phyloP scores from a whole-genome alignment of 2,329 filamentous ascomycete genomes.

The Blastomyces silverae region DNA sequence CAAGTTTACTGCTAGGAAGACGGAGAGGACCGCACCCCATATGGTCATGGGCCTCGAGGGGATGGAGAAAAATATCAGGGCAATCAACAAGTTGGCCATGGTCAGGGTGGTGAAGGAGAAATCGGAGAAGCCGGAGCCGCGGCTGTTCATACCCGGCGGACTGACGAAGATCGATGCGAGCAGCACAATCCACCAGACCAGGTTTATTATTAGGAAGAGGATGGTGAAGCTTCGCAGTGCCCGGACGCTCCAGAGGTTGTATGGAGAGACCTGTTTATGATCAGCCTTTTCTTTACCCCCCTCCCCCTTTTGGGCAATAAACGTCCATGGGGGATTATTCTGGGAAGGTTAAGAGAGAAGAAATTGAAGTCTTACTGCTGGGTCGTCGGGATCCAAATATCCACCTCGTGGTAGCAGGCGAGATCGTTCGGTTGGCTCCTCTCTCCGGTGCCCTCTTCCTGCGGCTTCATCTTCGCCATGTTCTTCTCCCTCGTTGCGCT shows the following conservation, averaged over 20 bases:
- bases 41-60: slow-evolving; percentile 75
- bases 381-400: slow-evolving; percentile 71
- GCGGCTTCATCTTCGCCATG: background rate
- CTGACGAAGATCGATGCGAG: slow-evolving; percentile 89
- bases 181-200: slow-evolving; percentile 87
- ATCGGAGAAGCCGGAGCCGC: slow-evolving; percentile 87
- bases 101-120: slow-evolving; percentile 78
- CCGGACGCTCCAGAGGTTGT: slow-evolving; percentile 89
- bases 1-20: slow-evolving; percentile 64
- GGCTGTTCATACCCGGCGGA: slow-evolving; percentile 74
- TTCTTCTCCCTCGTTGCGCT: background rate
- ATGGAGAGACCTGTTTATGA: slow-evolving; percentile 61
- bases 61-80: slow-evolving; percentile 77
- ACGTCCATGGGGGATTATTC: background rate
- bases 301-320: background rate
- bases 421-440: slow-evolving; percentile 54
- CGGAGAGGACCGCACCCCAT: slow-evolving; percentile 60
- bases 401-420: slow-evolving; percentile 61
- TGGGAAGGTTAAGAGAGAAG: background rate
- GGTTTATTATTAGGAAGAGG: slow-evolving; percentile 65
- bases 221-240: slow-evolving; percentile 71
- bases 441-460: slow-evolving; percentile 10
- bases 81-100: slow-evolving; percentile 65
- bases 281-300: background rate
- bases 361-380: slow-evolving; percentile 55